phyloP scores from a whole-genome alignment of 164 flowering plant species.

The Magnolia sinica region DNA sequence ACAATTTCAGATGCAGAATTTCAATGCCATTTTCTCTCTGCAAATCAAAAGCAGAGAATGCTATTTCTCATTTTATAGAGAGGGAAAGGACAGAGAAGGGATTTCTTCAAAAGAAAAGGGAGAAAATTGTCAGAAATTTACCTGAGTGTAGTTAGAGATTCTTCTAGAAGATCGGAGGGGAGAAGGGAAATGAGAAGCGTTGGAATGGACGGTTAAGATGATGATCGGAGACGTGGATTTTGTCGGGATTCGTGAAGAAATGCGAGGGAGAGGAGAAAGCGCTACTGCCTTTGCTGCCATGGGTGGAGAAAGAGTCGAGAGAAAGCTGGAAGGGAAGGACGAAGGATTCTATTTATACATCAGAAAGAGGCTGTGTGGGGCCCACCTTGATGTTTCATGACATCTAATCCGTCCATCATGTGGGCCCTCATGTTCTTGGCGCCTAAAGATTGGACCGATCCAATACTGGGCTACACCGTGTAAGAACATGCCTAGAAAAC shows the following conservation, averaged over 20 bases:
- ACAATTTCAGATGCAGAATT: constrained; percentile 13
- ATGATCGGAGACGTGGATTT: background rate
- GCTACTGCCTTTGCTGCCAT: background rate
- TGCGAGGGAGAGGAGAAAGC: constrained; percentile 1
- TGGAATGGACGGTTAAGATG: background rate
- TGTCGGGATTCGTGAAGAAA: background rate
- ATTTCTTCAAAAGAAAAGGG: constrained; percentile 2
- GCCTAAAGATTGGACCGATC: too few species aligned
- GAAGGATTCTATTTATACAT: background rate
- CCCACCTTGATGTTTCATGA: too few species aligned
- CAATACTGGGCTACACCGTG: too few species aligned
- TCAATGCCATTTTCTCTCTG: constrained; percentile 5
- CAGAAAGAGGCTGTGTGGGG: too few species aligned
- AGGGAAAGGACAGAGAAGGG: background rate
- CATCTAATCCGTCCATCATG: too few species aligned
- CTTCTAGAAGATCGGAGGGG: constrained; percentile 34
- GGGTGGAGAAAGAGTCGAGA: background rate
- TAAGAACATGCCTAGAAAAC: too few species aligned
- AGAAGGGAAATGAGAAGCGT: constrained; percentile 4
- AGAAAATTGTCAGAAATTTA: constrained; percentile 1
- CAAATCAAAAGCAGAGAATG: constrained; percentile 2
- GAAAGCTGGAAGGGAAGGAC: background rate
- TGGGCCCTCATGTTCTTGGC: too few species aligned
- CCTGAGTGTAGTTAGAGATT: constrained; percentile 36
- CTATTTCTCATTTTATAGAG: background rate